phyloP scores from a whole-genome alignment of 2,329 filamentous ascomycete species.

The Aspergillus fructus region DNA sequence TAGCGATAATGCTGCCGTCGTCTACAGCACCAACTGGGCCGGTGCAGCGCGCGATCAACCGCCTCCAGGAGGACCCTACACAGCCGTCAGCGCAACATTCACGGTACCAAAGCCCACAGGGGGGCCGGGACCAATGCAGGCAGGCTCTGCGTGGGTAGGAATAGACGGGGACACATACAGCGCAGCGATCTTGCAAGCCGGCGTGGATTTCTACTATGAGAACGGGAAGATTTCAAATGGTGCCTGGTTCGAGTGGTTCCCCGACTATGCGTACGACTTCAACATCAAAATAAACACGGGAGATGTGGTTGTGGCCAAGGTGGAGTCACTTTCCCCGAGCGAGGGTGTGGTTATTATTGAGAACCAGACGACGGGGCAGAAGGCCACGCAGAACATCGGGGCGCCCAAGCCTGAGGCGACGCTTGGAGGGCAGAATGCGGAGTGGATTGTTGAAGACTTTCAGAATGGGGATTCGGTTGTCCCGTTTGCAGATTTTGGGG shows the following conservation, averaged over 20 bases:
- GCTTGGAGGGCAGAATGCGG: constrained; percentile 58
- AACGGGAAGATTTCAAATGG: constrained; percentile 46
- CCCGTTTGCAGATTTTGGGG: constrained; percentile 49
- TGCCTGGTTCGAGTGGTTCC: constrained; percentile 64
- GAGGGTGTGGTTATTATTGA: constrained; percentile 50
- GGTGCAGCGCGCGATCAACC: constrained; percentile 54
- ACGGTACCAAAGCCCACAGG: constrained; percentile 52
- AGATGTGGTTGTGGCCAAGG: constrained; percentile 44
- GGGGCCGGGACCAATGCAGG: constrained; percentile 41
- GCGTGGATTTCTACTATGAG: constrained; percentile 56
- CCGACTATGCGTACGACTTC: constrained; percentile 57
- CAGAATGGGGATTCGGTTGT: constrained; percentile 41
- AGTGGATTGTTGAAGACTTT: constrained; percentile 65
- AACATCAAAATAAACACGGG: constrained; percentile 46
- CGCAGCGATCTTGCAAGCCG: constrained; percentile 57
- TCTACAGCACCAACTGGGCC: constrained; percentile 60
- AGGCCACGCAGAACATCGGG: constrained; percentile 52
- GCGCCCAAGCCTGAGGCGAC: constrained; percentile 39
- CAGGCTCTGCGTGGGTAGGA: constrained; percentile 59
- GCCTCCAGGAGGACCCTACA: constrained; percentile 49
- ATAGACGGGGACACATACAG: constrained; percentile 61
- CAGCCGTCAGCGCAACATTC: constrained; percentile 45
- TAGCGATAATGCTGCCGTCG: constrained; percentile 35
- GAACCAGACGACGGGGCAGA: constrained; percentile 54
- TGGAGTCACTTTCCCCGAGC: constrained; percentile 40